Conservation (phyloP, 1,139 yeast genomes). For the Geotrichum bryndzae region DNA sequence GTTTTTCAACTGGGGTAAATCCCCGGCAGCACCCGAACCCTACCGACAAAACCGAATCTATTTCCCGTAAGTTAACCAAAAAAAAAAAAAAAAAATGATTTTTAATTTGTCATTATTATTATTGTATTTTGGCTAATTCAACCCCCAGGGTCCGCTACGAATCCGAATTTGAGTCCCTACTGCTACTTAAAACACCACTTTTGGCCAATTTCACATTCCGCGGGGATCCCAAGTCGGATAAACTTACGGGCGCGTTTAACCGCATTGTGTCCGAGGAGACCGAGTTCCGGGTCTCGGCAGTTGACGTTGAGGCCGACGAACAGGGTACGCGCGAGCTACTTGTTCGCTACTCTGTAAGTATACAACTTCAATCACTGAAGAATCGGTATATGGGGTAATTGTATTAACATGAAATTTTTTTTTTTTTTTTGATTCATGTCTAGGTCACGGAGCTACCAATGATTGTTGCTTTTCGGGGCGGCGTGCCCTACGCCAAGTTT, state of each 20-base stretch:
- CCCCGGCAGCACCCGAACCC: neutral
- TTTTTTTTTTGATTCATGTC: neutral
- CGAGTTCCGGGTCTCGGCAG: conserved; percentile 50
- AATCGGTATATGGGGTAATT: neutral
- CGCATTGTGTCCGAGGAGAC: conserved; percentile 50
- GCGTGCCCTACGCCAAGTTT: conserved; percentile 54
- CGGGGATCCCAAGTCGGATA: conserved; percentile 58
- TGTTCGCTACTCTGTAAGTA: conserved; percentile 44
- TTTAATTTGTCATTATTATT: neutral
- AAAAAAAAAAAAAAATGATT: too few species aligned
- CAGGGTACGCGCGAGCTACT: conserved; percentile 56
- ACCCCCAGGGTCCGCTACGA: conserved; percentile 38
- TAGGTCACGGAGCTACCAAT: conserved; percentile 56
- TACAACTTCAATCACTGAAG: conserved; percentile 17
- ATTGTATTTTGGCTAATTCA: neutral
- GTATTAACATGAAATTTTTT: conserved; percentile 2
- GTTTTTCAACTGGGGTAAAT: neutral
- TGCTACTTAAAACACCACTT: conserved; percentile 52
- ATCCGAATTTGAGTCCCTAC: conserved; percentile 51
- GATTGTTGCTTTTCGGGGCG: conserved; percentile 60
- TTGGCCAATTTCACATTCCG: conserved; percentile 66
- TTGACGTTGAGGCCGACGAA: conserved; percentile 64
- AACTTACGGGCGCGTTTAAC: conserved; percentile 58
- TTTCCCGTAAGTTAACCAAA: conserved; percentile 11
- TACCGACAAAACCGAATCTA: conserved; percentile 13